These are phyloP conservation scores for Coelastrella sp. DNA, from an alignment of 139 green algal genomes.

Conservation along the genomic window DNA sequence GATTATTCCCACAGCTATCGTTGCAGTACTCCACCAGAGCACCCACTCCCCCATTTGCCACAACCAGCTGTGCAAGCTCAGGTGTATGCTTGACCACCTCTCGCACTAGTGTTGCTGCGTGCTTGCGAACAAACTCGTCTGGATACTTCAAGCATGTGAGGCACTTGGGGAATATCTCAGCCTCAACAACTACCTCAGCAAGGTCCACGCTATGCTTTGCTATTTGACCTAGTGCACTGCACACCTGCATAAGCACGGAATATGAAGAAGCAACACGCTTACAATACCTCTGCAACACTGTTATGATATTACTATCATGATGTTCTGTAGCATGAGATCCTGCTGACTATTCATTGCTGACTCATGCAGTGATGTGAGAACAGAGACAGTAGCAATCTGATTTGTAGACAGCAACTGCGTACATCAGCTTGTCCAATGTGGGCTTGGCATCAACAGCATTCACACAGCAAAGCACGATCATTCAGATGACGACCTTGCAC, in stretches of 20 bases:
- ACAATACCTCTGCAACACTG: too few relatives aligned
- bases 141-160: conserved; percentile 91
- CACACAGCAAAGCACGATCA: too few relatives aligned
- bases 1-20: conserved; percentile 67
- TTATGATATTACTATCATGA: too few relatives aligned
- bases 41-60: conserved; percentile 84
- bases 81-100: conserved; percentile 93
- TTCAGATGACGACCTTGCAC: too few relatives aligned
- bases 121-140: conserved; percentile 86
- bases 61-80: conserved; percentile 90
- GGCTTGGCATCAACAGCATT: too few relatives aligned
- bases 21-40: conserved; percentile 79
- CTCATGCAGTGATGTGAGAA: too few relatives aligned
- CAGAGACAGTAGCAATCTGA: too few relatives aligned
- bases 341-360: too few relatives aligned
- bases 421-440: too few relatives aligned
- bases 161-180: conserved; percentile 91
- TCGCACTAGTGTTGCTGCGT: conserved; percentile 78
- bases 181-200: conserved; percentile 91
- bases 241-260: conserved; percentile 80
- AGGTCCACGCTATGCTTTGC: conserved; percentile 91
- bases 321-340: neutral
- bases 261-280: too few relatives aligned
- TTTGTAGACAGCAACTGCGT: neutral
- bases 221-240: conserved; percentile 84